These are phyloP conservation scores for Flammula alnicola DNA, from an alignment of 1,284 basidiomycete genomes.

Conservation along the genomic window DNA sequence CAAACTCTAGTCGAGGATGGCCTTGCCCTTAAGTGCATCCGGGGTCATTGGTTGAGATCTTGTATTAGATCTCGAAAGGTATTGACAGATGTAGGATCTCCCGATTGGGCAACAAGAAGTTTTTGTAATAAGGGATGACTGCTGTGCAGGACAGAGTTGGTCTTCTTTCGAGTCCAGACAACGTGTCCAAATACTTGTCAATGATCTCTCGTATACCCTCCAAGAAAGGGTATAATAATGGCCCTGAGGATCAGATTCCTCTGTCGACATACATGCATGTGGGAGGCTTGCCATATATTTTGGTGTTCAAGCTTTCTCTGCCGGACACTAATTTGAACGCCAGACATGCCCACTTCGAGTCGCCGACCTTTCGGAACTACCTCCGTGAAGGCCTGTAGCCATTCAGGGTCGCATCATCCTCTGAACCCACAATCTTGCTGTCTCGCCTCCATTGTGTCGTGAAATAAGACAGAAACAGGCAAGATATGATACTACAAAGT, in stretches of 20 bases:
- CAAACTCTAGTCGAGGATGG: conserved; percentile 39
- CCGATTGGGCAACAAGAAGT: conserved; percentile 31
- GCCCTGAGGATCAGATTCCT: conserved; percentile 39
- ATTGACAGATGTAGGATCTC: conserved; percentile 38
- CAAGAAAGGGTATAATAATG: conserved; percentile 30
- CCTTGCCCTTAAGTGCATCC: conserved; percentile 49
- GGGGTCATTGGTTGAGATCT: conserved; percentile 47
- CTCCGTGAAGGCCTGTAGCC: conserved; percentile 28
- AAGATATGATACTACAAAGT: too few species aligned
- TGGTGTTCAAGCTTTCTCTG: conserved; percentile 31
- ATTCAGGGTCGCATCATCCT: conserved; percentile 32
- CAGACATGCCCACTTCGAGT: conserved; percentile 22
- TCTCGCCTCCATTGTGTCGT: conserved; percentile 7
- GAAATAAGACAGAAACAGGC: conserved; percentile 14
- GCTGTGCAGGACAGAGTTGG: conserved; percentile 24
- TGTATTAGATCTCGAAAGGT: conserved; percentile 28
- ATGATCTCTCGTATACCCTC: conserved; percentile 29
- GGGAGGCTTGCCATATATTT: conserved; percentile 33
- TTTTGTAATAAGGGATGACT: too few species aligned
- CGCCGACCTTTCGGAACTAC: conserved; percentile 39
- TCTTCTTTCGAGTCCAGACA: conserved; percentile 12
- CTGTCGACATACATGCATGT: conserved; percentile 33
- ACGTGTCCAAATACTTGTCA: conserved; percentile 31
- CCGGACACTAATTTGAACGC: conserved; percentile 36
- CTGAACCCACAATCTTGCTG: conserved; percentile 10